Conservation (phyloP, 495 filamentous ascomycete species). For the Aspergillus saccharolyticus region DNA sequence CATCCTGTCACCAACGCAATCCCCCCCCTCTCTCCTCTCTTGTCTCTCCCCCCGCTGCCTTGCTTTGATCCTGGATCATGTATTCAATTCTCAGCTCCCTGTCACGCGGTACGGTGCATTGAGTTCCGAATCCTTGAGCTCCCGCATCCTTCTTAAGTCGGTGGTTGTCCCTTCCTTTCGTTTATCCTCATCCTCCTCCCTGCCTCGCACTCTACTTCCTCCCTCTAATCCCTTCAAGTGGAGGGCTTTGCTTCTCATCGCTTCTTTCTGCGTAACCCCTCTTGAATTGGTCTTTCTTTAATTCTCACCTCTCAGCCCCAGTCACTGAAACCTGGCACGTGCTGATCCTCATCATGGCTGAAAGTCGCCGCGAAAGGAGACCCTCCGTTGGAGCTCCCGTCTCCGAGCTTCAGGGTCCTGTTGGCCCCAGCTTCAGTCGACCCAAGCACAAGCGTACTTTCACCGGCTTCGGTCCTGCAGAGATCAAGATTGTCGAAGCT, state of each 20-base stretch:
- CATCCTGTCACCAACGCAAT: background rate
- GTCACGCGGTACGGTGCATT: background rate
- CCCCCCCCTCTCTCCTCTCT: background rate
- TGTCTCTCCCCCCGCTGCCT: background rate
- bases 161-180: slow-evolving; percentile 3
- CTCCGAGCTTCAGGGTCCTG: slow-evolving; percentile 71
- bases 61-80: background rate
- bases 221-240: background rate
- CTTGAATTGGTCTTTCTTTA: background rate
- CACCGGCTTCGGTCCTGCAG: slow-evolving; percentile 81
- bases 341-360: slow-evolving; percentile 12
- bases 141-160: slow-evolving; percentile 10
- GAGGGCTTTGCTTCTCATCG: background rate
- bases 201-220: slow-evolving; percentile 5
- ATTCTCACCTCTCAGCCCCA: background rate
- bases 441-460: slow-evolving; percentile 94
- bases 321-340: background rate
- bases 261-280: background rate
- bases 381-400: slow-evolving; percentile 78
- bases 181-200: slow-evolving; percentile 7
- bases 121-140: background rate
- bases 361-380: slow-evolving; percentile 54
- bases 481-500: slow-evolving; percentile 91
- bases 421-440: slow-evolving; percentile 65
- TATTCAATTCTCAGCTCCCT: background rate